Percentiles rank a stretch among this genome's conserved stretches.
Evolutionary conservation across 495 filamentous ascomycete species (phyloP).

Genomic region (Penicillium manginii): DNA sequence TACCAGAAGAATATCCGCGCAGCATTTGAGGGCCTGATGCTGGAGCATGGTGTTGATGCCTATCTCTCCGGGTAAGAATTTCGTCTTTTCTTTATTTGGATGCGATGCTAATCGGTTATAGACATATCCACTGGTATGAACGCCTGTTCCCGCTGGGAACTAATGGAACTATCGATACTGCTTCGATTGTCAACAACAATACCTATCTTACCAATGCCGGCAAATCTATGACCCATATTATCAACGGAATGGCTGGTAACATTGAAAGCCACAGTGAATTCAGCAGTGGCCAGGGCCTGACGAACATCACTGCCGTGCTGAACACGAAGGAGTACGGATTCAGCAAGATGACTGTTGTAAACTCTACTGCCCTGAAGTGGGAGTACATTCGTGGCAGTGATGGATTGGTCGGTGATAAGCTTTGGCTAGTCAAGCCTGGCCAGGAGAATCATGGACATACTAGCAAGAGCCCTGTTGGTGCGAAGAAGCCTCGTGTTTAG

Average conservation of each 20-base stretch:
- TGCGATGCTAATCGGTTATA: background rate
- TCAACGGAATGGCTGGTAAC: constrained; percentile 51
- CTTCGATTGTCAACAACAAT: constrained; percentile 42
- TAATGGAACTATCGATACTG: constrained; percentile 42
- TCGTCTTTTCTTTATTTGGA: background rate
- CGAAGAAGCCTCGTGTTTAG: no score
- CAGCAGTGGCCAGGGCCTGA: constrained; percentile 28
- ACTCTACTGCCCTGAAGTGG: constrained; percentile 46
- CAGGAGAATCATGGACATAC: background rate
- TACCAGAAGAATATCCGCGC: constrained; percentile 49
- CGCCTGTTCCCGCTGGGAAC: constrained; percentile 42
- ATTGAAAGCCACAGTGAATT: constrained; percentile 49
- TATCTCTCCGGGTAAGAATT: constrained; percentile 47
- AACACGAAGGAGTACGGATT: constrained; percentile 52
- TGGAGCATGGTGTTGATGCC: constrained; percentile 60
- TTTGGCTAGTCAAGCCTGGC: constrained; percentile 30
- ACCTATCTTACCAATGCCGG: constrained; percentile 46
- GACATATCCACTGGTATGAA: constrained; percentile 61
- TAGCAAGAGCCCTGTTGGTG: constrained; percentile 4
- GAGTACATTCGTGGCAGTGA: constrained; percentile 49
- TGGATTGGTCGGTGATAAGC: constrained; percentile 44
- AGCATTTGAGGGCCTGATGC: constrained; percentile 59
- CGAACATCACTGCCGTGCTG: constrained; percentile 52
- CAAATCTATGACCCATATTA: constrained; percentile 52
- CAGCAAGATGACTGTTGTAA: constrained; percentile 51